These are phyloP conservation scores for Curvularia lunata DNA, from an alignment of 2,329 filamentous ascomycete species.

Conservation along the genomic window DNA sequence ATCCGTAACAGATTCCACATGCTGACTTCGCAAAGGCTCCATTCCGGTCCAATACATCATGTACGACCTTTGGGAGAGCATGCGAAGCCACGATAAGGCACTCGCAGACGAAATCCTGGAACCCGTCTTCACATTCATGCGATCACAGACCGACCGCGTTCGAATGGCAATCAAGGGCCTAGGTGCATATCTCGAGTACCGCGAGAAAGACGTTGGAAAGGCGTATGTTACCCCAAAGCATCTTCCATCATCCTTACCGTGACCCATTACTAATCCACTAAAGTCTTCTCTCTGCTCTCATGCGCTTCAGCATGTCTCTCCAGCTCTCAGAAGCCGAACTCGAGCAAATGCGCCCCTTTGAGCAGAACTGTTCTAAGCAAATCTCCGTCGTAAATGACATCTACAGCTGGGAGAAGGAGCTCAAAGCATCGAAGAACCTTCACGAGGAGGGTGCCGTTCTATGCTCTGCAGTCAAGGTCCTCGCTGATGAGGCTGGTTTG, in stretches of 20 bases:
- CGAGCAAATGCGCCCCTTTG: slow-evolving; percentile 27
- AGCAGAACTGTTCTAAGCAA: slow-evolving; percentile 49
- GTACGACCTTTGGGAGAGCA: slow-evolving; percentile 52
- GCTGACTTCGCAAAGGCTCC: no score
- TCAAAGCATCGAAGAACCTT: slow-evolving; percentile 14
- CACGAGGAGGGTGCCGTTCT: slow-evolving; percentile 39
- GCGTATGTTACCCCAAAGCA: slow-evolving; percentile 48
- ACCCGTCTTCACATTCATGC: slow-evolving; percentile 51
- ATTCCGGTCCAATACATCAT: slow-evolving; percentile 48
- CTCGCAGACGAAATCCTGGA: slow-evolving; percentile 51
- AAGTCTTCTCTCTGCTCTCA: slow-evolving; percentile 1
- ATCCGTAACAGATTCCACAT: no score
- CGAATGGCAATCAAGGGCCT: slow-evolving; percentile 30
- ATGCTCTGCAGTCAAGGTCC: slow-evolving; percentile 42
- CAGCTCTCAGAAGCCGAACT: slow-evolving; percentile 31
- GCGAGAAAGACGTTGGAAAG: slow-evolving; percentile 51
- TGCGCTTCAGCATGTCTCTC: not conserved
- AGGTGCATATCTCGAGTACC: slow-evolving; percentile 48
- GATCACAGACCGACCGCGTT: slow-evolving; percentile 47
- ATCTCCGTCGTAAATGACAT: slow-evolving; percentile 54
- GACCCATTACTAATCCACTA: no score
- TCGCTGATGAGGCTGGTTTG: slow-evolving; percentile 37
- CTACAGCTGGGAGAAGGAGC: slow-evolving; percentile 52
- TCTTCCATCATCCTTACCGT: not conserved
- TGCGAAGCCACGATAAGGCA: slow-evolving; percentile 45